A percentile compares a stretch with the other conserved stretches of the same genome.
phyloP scores from a whole-genome alignment of 495 filamentous ascomycete genomes.

The Trichoderma erinaceum region DNA sequence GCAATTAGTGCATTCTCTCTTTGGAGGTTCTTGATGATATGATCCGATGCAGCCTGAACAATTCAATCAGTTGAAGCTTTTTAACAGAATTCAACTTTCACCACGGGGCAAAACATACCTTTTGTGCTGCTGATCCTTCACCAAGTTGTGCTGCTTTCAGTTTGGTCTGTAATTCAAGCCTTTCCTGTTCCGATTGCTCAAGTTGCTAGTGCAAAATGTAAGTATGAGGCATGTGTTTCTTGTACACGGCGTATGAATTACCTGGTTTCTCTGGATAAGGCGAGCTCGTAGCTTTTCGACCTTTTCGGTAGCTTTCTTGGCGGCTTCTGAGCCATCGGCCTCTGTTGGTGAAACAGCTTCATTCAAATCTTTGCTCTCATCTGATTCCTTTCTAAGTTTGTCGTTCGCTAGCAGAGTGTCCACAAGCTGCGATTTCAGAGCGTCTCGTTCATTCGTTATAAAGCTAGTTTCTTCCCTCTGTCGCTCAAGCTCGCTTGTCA shows the following conservation, averaged over 20 bases:
- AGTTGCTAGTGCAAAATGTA: slow-evolving; percentile 34
- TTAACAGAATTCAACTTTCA: slow-evolving; percentile 17
- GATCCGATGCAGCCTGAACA: slow-evolving; percentile 49
- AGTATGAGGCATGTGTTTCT: neutral
- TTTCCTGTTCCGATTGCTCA: slow-evolving; percentile 44
- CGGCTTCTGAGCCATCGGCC: slow-evolving; percentile 17
- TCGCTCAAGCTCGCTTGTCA: slow-evolving; percentile 44
- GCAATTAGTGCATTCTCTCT: slow-evolving; percentile 80
- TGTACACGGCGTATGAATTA: slow-evolving; percentile 23
- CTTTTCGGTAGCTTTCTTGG: slow-evolving; percentile 38
- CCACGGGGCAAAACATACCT: slow-evolving; percentile 32
- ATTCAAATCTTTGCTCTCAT: slow-evolving; percentile 36
- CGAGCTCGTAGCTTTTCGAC: slow-evolving; percentile 44
- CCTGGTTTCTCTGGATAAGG: slow-evolving; percentile 43
- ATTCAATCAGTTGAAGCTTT: neutral
- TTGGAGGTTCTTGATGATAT: slow-evolving; percentile 62
- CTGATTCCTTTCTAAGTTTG: slow-evolving; percentile 46
- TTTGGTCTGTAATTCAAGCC: slow-evolving; percentile 41
- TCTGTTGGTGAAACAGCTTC: slow-evolving; percentile 23
- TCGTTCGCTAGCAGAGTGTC: slow-evolving; percentile 48
- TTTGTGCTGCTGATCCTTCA: slow-evolving; percentile 38
- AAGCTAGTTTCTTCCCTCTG: slow-evolving; percentile 38
- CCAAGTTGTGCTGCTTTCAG: slow-evolving; percentile 41
- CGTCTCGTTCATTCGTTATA: slow-evolving; percentile 40
- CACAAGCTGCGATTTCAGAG: slow-evolving; percentile 47